A percentile compares a stretch with the other conserved stretches of the same genome.
These are phyloP conservation scores for Microsporum audouinii DNA, from an alignment of 2,329 filamentous ascomycete genomes.

Conservation along the genomic window DNA sequence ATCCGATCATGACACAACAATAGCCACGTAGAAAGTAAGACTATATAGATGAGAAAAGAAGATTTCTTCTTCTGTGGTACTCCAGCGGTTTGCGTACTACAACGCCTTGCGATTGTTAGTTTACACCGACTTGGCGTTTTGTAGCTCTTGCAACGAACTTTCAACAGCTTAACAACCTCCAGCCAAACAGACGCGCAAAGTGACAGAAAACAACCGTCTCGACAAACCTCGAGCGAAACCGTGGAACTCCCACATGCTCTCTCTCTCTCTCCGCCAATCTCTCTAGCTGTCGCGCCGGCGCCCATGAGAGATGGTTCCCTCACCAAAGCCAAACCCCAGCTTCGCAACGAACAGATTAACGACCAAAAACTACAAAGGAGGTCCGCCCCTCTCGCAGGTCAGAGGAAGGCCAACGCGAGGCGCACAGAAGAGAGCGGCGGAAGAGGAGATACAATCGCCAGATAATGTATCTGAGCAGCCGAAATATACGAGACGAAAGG, in stretches of 20 bases:
- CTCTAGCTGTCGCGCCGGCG: background rate
- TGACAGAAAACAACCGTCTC: background rate
- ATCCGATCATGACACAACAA: too few relatives aligned
- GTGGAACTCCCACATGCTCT: background rate
- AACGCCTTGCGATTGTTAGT: background rate
- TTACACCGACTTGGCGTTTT: background rate
- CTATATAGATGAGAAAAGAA: background rate
- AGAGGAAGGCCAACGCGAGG: slow-evolving; percentile 7
- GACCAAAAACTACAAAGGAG: slow-evolving; percentile 11
- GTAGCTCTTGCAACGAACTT: background rate
- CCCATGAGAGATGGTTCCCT: background rate
- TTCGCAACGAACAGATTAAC: slow-evolving; percentile 19
- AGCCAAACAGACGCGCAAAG: background rate
- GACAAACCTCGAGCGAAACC: background rate
- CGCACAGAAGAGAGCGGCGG: background rate
- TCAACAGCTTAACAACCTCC: background rate
- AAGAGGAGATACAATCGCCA: background rate
- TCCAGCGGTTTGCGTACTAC: background rate
- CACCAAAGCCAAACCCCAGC: slow-evolving; percentile 20
- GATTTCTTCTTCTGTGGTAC: background rate
- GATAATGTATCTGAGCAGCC: background rate
- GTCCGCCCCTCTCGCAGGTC: slow-evolving; percentile 18
- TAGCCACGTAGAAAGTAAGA: too few relatives aligned
- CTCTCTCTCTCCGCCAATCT: background rate
- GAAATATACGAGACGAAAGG: slow-evolving; percentile 8